These are phyloP conservation scores for Coniella lustricola DNA, from an alignment of 2,329 filamentous ascomycete genomes.

Conservation along the genomic window DNA sequence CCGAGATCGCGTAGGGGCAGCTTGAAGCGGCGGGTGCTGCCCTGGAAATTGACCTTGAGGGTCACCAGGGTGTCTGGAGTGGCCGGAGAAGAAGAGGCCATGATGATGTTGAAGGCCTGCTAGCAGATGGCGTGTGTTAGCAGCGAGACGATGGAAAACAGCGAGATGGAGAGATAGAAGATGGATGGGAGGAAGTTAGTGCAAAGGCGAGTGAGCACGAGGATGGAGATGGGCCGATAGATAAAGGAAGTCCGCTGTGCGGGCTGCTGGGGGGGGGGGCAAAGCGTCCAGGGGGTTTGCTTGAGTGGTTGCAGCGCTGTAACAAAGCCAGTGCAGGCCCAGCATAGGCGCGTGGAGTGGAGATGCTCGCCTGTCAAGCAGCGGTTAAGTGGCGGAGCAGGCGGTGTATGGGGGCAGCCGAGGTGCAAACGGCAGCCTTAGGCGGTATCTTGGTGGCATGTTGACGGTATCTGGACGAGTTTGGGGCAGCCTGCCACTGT, in stretches of 20 bases:
- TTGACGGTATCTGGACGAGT: too few relatives aligned
- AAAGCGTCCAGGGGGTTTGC: too few relatives aligned
- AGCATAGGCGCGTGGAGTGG: too few relatives aligned
- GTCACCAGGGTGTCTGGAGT: constrained; percentile 67
- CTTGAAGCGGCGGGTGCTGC: constrained; percentile 75
- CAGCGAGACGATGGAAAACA: not conserved
- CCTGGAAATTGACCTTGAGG: constrained; percentile 76
- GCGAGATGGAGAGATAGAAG: not conserved
- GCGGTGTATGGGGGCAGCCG: too few relatives aligned
- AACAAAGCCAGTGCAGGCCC: too few relatives aligned
- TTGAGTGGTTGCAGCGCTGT: too few relatives aligned
- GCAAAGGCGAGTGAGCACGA: constrained; percentile 1
- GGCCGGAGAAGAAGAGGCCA: constrained; percentile 30
- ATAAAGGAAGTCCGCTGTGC: not conserved
- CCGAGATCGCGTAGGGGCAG: constrained; percentile 79
- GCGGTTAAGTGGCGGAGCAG: too few relatives aligned
- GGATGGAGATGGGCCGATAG: constrained; percentile 5
- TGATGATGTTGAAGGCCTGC: constrained; percentile 18
- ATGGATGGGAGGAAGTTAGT: not conserved
- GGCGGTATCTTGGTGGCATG: too few relatives aligned
- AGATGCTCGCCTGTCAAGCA: too few relatives aligned
- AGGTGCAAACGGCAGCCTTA: too few relatives aligned
- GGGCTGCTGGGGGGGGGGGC: too few relatives aligned
- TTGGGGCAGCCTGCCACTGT: too few relatives aligned
- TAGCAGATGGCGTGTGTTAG: not conserved